Evolutionary conservation across 2,329 filamentous ascomycete genomes (phyloP).

Genomic region (Phaeosphaeriaceae sp.): DNA sequence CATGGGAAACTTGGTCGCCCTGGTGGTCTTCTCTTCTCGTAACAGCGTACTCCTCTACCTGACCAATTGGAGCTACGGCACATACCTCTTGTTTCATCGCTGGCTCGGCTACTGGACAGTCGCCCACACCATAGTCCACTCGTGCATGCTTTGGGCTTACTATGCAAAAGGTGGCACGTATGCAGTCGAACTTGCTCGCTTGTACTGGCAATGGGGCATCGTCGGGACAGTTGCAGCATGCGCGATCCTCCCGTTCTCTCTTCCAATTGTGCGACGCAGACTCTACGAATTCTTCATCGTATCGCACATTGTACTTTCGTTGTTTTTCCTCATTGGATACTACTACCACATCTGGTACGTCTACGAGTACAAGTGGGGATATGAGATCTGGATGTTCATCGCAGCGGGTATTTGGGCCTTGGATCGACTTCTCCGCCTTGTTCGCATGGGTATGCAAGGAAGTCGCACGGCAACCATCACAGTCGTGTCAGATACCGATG

Average conservation of each 20-base stretch:
- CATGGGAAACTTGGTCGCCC: conserved; percentile 51
- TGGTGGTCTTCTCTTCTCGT: conserved; percentile 56
- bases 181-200: conserved; percentile 44
- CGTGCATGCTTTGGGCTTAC: conserved; percentile 50
- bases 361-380: conserved; percentile 49
- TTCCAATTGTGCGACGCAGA: conserved; percentile 14
- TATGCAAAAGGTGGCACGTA: conserved; percentile 42
- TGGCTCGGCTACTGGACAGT: conserved; percentile 50
- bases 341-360: conserved; percentile 52
- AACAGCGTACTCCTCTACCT: conserved; percentile 60
- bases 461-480: conserved; percentile 46
- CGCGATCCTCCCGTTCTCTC: conserved; percentile 11
- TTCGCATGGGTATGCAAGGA: conserved; percentile 49
- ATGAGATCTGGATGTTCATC: conserved; percentile 57
- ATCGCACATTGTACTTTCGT: conserved; percentile 52
- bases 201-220: conserved; percentile 27
- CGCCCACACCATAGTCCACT: conserved; percentile 58
- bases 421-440: conserved; percentile 54
- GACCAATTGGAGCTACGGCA: conserved; percentile 60
- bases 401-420: conserved; percentile 55
- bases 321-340: conserved; percentile 53
- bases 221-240: conserved; percentile 15
- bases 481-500: conserved; percentile 16
- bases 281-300: conserved; percentile 50
- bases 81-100: conserved; percentile 57